Evolutionary conservation across 179 eudicot genomes (phyloP), one percentile per base, ranked within the genome.

Genomic region (Drosera spatulata): DNA sequence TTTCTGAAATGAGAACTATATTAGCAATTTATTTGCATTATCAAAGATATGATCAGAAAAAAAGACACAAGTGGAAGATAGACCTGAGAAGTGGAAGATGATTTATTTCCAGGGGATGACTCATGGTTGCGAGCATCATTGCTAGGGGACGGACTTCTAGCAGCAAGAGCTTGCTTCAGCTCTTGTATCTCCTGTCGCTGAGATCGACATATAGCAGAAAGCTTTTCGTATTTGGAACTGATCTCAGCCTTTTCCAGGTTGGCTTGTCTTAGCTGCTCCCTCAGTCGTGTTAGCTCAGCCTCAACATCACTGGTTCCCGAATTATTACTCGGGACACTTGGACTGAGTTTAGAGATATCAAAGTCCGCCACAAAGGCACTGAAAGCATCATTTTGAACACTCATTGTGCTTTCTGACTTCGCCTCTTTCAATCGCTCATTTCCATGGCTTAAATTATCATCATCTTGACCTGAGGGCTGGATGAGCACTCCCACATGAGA

Each of bases 121-220:
- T 77, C 63, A 54, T 61, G 68, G 68, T 72, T 77, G 3, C 73
- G 43, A 58, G 72, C 65, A 65, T 77, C 81, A 65, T 63, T 68
- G 60, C 66, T 83, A 22, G 88, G 96, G 43, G 87, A 75, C 41
- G 81, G 82, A 63, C 80, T 76, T 70, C 67, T 73, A 39, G 91
- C 72, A 56, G 83, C 83, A 67, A 94, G 69, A 66, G 84, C 71
- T 69, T 83, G 87, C 78, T 90, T 94, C 59, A 94, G 85, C 68
- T 94, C 99, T 69, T 83, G 94, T 65, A 94, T 73, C 80, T 94
- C 97, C 56, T 90, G 97, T 37, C 96, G 75, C 80, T 94, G 99
- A 64, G 96, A 81, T 43, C 91, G 78, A 64, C 96, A 91, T 54
- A 94, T 94, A 50, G 91, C 85, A 40, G 95, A 62, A 68, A 90